Percentiles rank a stretch among this genome's conserved stretches.
These are phyloP conservation scores for Claviceps fusiformis DNA, from an alignment of 2,329 filamentous ascomycete species.

Conservation along the genomic window DNA sequence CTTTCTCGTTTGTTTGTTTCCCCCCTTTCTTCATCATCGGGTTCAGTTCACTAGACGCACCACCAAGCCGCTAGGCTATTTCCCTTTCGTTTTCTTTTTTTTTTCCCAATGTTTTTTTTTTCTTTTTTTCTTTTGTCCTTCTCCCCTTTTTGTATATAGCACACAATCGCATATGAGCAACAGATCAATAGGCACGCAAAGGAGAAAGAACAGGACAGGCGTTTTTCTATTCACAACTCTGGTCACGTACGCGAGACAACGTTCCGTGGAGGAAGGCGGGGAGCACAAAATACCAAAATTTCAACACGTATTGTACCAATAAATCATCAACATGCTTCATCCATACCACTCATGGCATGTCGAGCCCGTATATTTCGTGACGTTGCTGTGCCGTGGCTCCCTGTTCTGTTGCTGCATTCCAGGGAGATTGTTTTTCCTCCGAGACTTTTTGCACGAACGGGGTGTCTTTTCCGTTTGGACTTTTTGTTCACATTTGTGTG, in stretches of 20 bases:
- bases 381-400: neutral
- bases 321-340: neutral
- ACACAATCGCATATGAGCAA: neutral
- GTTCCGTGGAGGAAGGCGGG: neutral
- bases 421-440: neutral
- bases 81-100: too few relatives aligned
- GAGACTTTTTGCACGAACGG: neutral
- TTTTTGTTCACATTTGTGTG: too few relatives aligned
- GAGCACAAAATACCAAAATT: neutral
- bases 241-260: neutral
- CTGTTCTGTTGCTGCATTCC: constrained; percentile 2
- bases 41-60: too few relatives aligned
- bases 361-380: neutral
- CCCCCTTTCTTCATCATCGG: too few relatives aligned
- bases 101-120: too few relatives aligned
- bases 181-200: neutral
- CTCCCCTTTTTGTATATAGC: neutral
- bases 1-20: too few relatives aligned
- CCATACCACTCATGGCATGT: neutral
- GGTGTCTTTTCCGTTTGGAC: too few relatives aligned
- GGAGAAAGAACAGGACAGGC: neutral
- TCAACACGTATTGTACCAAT: neutral
- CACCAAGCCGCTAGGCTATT: too few relatives aligned
- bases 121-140: too few relatives aligned
- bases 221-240: neutral